Evolutionary conservation across 2,329 filamentous ascomycete species (phyloP), one percentile per base, ranked within the genome.

Genomic region (Podosphaera xanthii): DNA sequence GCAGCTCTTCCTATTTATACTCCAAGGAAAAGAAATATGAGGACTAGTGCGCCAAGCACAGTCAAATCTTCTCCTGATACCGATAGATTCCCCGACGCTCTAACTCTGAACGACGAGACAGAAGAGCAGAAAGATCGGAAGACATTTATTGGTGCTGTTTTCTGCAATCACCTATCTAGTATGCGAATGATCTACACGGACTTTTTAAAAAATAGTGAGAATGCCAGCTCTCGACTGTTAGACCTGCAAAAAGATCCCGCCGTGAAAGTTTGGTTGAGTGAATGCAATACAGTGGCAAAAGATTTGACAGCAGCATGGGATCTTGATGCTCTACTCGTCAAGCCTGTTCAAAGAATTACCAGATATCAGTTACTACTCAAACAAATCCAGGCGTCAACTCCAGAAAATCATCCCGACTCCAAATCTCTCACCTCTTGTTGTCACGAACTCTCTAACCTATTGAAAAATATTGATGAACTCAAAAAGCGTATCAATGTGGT

Each of bases 271-370:
- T 98, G 92, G 92, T 76, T 97, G 56, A 84, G 84, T 60, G 91
- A 96, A 70, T 98, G 92, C 71, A 89, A 92, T 67, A 83, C 88
- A 65, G 90, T 91, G 67, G 90, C 91, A 10, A 86, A 88, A 65
- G 92, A 96, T 69, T 77, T 98, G 63, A 98, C 92, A 0, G 82
- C 83, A 34, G 91, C 92, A 0, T 98, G 92, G 92, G 87, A 94
- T 70, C 72, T 98, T 61, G 90, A 96, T 70, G 94, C 92, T 0
- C 76, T 98, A n/a, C 78, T 98, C 30, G 91, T 98, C 68, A 98
- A 98, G 71, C 92, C 92, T 1, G 90, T 94, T 70, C 92, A 98
- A 71, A 82, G 92, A 55, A 84, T 97, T 62, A 83, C 91, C 40
- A 96, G 96, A 67, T 98, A 97, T 68, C 89, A 89, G 2, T 82